Evolutionary conservation across 495 filamentous ascomycete species (phyloP), one percentile per base, ranked within the genome.

Genomic region (Xylaria bambusicola): DNA sequence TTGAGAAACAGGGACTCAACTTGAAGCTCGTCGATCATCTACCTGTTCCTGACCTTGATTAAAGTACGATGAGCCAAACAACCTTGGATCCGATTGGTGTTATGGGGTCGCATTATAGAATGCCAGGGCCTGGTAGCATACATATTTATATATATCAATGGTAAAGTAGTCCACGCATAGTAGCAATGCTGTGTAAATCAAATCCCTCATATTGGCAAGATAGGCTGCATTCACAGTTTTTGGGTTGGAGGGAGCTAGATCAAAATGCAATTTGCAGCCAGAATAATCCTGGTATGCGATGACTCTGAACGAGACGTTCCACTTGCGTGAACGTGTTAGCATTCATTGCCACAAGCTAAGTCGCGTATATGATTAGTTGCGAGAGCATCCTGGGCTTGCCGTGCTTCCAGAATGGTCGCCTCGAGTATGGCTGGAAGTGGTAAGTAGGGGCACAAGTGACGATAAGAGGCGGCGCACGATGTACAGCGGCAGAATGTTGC

Each of bases 1-100:
- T 96, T 71, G 74, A 86, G 66, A 80, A 83, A 64, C 64, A 91
- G 57, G 93, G 93, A 0, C 71, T 87, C 60, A 87, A 79, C 66
- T 82, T 93, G 66, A 90, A 86, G 80, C 78, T 97, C 65, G 80
- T 92, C 20, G 85, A 95, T 68, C 89, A 91, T 49, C 70, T 97
- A 67, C 93, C 92, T 3, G 83, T 96, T 36, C 90, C 90, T 31
- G 77, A 82, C 26, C 36, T 64, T 20, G 55, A 61, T 21, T 61
- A 17, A 44, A 6, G 21, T 36, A 15, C 10, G 35, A 6, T 8
- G 17, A 8, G 5, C 45, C 42, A 12, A n/a, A 3, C 31, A 31
- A n/a, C 15, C 1, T 3, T 27, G 15, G 23, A n/a, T 23, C 13
- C 15, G 46, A 4, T 3, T 15, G 15, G 12, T 17, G 26, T 10